These are phyloP conservation scores for Epichloe festucae DNA, from an alignment of 2,329 filamentous ascomycete species.

Conservation along the genomic window DNA sequence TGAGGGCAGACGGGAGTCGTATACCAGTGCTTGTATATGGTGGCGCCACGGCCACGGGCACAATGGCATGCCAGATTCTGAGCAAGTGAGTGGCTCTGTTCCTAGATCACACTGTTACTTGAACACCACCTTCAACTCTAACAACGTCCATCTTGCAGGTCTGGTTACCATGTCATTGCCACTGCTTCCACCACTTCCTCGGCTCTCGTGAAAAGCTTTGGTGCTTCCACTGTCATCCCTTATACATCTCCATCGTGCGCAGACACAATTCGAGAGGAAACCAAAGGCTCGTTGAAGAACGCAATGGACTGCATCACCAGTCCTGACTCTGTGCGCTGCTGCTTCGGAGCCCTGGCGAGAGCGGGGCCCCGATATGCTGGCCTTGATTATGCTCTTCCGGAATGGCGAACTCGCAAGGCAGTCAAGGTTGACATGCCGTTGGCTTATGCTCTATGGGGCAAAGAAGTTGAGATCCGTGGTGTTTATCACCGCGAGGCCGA, in stretches of 20 bases:
- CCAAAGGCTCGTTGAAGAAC: not conserved
- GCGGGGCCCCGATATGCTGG: not conserved
- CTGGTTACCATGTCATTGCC: constrained; percentile 1
- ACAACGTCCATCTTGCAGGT: not conserved
- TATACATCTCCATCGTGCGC: not conserved
- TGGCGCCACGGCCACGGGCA: constrained; percentile 16
- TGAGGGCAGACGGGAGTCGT: not conserved
- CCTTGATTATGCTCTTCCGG: not conserved
- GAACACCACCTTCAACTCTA: not conserved
- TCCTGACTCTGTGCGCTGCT: not conserved
- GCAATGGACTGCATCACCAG: not conserved
- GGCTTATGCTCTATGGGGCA: not conserved
- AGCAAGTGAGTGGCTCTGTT: constrained; percentile 9
- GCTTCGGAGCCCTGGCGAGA: not conserved
- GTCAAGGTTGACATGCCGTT: constrained; percentile 43
- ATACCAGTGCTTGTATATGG: constrained; percentile 17
- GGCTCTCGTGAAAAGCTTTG: not conserved
- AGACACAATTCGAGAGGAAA: not conserved
- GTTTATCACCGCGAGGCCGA: not conserved
- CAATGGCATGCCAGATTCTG: constrained; percentile 17
- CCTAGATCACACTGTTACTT: no score
- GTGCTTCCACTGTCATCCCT: not conserved
- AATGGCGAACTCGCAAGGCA: constrained; percentile 19
- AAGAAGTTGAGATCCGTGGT: not conserved
- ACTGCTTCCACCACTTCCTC: not conserved